phyloP scores from a whole-genome alignment of 2,329 filamentous ascomycete species.

The Endoconidiophora polonica region DNA sequence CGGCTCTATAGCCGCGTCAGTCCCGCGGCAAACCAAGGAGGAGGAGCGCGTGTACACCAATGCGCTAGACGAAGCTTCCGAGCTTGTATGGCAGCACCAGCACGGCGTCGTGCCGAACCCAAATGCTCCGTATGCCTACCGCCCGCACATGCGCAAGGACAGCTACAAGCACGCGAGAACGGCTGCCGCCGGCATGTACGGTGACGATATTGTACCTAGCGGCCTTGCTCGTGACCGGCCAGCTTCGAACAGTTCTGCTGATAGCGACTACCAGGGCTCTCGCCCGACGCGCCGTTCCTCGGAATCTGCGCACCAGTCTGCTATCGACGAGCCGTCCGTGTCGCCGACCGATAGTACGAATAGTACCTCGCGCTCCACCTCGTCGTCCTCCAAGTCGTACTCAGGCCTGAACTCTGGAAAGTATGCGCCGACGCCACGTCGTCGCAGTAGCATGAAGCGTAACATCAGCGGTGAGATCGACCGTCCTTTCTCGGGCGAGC shows the following conservation, averaged over 20 bases:
- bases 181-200: conserved; percentile 37
- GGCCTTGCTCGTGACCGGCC: conserved; percentile 33
- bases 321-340: conserved; percentile 6
- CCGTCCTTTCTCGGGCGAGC: conserved; percentile 54
- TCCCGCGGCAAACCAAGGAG: conserved; percentile 29
- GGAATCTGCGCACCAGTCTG: conserved; percentile 5
- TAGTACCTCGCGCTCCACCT: conserved; percentile 2
- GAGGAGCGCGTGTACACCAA: conserved; percentile 49
- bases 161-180: conserved; percentile 54
- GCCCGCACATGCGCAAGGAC: conserved; percentile 49
- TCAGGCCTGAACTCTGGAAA: conserved; percentile 17
- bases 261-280: conserved; percentile 23
- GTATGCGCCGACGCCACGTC: conserved; percentile 24
- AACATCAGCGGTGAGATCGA: conserved; percentile 54
- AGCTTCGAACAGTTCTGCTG: conserved; percentile 35
- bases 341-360: conserved; percentile 5
- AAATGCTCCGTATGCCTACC: conserved; percentile 50
- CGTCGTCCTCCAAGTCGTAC: conserved; percentile 9
- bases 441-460: conserved; percentile 49
- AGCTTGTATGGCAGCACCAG: conserved; percentile 63
- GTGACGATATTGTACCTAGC: conserved; percentile 28
- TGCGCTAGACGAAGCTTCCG: conserved; percentile 60
- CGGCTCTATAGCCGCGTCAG: conserved; percentile 11
- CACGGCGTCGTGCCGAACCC: conserved; percentile 37
- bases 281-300: conserved; percentile 5